Conservation (phyloP, 257 asterid species). For the Lycium ferocissimum region DNA sequence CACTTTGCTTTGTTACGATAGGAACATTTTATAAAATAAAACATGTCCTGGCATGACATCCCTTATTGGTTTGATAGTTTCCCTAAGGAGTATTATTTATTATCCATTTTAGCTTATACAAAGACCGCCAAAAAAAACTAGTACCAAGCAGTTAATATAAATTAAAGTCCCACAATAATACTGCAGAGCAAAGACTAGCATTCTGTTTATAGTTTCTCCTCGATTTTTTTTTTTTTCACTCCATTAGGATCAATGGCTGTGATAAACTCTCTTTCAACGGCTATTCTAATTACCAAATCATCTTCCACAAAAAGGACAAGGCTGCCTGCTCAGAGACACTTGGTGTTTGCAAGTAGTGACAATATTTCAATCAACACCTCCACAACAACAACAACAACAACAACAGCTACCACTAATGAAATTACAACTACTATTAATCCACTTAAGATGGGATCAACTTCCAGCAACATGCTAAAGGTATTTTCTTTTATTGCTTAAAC, state of each 20-base stretch:
- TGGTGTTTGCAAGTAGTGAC: background rate
- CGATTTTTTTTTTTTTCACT: no score
- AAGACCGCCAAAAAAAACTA: background rate
- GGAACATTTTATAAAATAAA: conserved; percentile 22
- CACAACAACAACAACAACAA: background rate
- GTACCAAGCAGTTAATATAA: background rate
- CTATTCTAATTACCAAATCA: background rate
- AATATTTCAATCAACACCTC: conserved; percentile 40
- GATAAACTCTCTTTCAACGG: background rate
- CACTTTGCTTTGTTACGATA: background rate
- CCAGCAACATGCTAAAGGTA: conserved; percentile 39
- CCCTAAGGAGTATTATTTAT: background rate
- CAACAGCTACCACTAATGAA: no score
- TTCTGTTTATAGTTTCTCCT: background rate
- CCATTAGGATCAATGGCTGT: background rate
- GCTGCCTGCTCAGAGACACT: background rate
- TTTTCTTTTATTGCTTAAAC: background rate
- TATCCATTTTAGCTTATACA: background rate
- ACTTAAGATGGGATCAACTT: conserved; percentile 48
- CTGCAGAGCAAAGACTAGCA: background rate
- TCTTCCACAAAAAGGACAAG: background rate
- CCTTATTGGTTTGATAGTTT: background rate
- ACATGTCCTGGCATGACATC: conserved; percentile 55
- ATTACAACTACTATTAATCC: conserved; percentile 32
- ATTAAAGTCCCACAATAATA: conserved; percentile 8